Evolutionary conservation across 1,284 basidiomycete species (phyloP), one percentile per base, ranked within the genome.

Genomic region (Sporisorium iseilematis-ciliati): DNA sequence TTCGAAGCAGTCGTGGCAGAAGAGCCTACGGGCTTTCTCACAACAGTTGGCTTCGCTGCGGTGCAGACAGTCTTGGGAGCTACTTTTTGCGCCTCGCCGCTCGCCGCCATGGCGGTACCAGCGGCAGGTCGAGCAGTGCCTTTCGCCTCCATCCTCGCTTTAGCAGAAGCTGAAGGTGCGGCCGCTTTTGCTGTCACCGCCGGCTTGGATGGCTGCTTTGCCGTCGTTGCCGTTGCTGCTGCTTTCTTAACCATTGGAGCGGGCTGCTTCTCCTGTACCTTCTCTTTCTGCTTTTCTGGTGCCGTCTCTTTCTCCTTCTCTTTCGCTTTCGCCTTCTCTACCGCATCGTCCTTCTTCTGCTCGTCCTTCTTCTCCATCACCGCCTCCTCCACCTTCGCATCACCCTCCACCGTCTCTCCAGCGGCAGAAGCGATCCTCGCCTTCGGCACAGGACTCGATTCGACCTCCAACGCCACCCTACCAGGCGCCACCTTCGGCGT

Each of bases 401-500:
- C 26, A 18, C 16, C 18, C 26, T 46, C 11, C n/a, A 23, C 41
- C 11, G n/a, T 23, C 29, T 65, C 51, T 2, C 18, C 26, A 21
- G 43, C 40, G 20, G 18, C 38, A 2, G n/a, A n/a, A n/a, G n/a
- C n/a, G n/a, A 31, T 31, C 38, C 57, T 31, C 7, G 57, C 33
- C 42, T 65, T 71, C 6, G 50, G 54, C 25, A 55, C 41, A 0
- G 69, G 63, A 31, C 59, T 68, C 16, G 65, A 57, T 38, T 67
- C 59, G 29, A 38, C 40, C 21, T 58, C 58, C 3, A 11, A 38
- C 4, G 38, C 41, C 14, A 61, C 46, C 3, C 71, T 46, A 1
- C 65, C 57, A 20, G 65, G 4, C 3, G 35, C 52, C 3, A 65
- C 29, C 45, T 74, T 74, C 8, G 71, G 71, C 8, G 71, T 74